Percentiles rank a stretch among this genome's conserved stretches.
These are phyloP conservation scores for Sporothrix dimorphospora DNA, from an alignment of 2,329 filamentous ascomycete species.

Conservation along the genomic window DNA sequence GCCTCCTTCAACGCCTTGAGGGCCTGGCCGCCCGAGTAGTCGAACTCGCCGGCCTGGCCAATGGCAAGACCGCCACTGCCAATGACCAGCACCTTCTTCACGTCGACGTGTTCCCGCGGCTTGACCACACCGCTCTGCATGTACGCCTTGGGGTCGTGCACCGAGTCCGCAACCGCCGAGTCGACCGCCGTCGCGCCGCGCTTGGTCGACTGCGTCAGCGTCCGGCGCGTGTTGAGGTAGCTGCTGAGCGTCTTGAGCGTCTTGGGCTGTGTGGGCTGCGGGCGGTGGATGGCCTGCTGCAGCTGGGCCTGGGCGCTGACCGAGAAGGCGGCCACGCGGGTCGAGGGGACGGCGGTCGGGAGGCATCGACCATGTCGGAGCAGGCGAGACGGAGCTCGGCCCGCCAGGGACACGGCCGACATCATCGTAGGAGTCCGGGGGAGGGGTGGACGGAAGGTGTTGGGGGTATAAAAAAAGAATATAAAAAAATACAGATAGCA, in stretches of 20 bases:
- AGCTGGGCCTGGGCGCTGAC: constrained; percentile 32
- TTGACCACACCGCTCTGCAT: constrained; percentile 85
- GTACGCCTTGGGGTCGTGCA: constrained; percentile 55
- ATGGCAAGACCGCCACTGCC: constrained; percentile 94
- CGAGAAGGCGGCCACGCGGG: constrained; percentile 44
- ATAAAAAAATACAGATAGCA: neutral
- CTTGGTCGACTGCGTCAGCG: constrained; percentile 53
- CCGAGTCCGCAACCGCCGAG: constrained; percentile 38
- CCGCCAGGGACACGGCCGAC: constrained; percentile 50
- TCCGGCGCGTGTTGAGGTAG: constrained; percentile 38
- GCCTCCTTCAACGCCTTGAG: constrained; percentile 97
- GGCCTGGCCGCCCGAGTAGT: constrained; percentile 97
- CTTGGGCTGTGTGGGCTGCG: constrained; percentile 36
- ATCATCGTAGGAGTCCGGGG: constrained; percentile 33
- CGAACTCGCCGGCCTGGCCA: constrained; percentile 96
- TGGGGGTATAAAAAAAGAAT: constrained; percentile 5
- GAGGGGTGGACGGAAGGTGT: constrained; percentile 17
- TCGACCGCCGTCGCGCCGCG: constrained; percentile 48
- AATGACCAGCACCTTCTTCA: constrained; percentile 97
- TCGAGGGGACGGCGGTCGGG: constrained; percentile 49
- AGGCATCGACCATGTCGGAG: constrained; percentile 59
- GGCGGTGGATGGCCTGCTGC: constrained; percentile 41
- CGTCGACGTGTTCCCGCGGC: constrained; percentile 76
- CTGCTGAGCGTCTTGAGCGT: constrained; percentile 19
- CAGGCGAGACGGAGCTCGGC: constrained; percentile 58